Base-by-base conservation (phyloP, 495 filamentous ascomycete genomes). In the Xylaria curta region DNA sequence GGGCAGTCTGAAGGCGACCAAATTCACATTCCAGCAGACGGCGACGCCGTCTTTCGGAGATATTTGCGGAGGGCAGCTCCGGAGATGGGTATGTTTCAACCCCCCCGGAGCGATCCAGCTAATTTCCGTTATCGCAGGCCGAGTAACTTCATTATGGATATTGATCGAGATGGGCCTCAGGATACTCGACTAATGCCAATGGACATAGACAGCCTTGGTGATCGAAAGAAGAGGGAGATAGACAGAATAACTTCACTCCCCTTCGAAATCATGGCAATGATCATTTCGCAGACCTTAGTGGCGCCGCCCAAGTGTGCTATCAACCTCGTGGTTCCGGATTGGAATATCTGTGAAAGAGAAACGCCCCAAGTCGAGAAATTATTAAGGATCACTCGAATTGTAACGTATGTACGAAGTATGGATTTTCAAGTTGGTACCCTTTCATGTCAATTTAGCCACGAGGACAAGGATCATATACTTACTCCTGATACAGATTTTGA, bases 291-390 rank as follows among this genome's bases (percentile, higher is more conserved):
- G 19, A 51, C 44, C 3, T 61, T 73, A 1, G 19, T 60, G 13
- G 61, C 67, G 1, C 24, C 47, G 40, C 70, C 68, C 3, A 65
- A 2, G 13, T 79, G 77, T 21, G 77, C 68, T 36, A 49, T 79
- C 5, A 38, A 73, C 49, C 59, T 79, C 0, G 54, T 77, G 6
- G 72, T 75, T 0, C 75, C 75, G 3, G 77, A 79, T 17, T 79
- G 77, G 77, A 63, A 42, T 6, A 17, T 66, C 3, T 75, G 73
- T 47, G 36, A 63, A 46, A 38, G n/a, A 38, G 68, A 73, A 54
- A 62, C 49, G 15, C 47, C 68, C 0, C 10, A 36, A 3, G 10
- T 49, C 28, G 70, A 73, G 7, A 60, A 36, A 28, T 31, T n/a
- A 0, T 26, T 63, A 44, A 24, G 58, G 0, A 40, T 40, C 0